phyloP scores from a whole-genome alignment of 768 basidiomycete genomes.

The Chalciporus piperatus region DNA sequence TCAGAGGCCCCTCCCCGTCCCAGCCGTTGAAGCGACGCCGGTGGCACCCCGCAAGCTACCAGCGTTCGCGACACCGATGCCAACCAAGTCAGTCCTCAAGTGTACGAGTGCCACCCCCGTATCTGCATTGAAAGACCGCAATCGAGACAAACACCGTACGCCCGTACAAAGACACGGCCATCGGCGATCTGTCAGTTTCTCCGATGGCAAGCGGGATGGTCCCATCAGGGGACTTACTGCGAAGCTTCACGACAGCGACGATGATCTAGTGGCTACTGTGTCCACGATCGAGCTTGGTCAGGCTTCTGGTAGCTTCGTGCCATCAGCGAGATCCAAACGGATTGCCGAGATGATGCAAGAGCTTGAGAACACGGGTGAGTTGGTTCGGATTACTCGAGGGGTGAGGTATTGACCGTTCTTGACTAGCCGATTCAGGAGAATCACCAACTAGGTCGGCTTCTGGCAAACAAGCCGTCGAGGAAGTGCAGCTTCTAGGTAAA shows the following conservation, averaged over 20 bases:
- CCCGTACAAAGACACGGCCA: conserved; percentile 50
- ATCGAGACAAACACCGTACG: conserved; percentile 48
- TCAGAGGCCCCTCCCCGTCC: not conserved
- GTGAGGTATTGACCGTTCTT: conserved; percentile 1
- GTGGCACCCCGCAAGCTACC: conserved; percentile 15
- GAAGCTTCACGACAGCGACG: conserved; percentile 38
- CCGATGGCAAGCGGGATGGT: conserved; percentile 87
- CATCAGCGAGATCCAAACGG: conserved; percentile 72
- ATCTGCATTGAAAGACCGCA: conserved; percentile 56
- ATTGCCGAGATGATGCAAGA: conserved; percentile 79
- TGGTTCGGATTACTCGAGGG: not conserved
- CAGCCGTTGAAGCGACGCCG: conserved; percentile 18
- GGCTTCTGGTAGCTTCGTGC: conserved; percentile 34
- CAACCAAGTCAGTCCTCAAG: conserved; percentile 41
- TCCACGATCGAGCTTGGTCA: conserved; percentile 19
- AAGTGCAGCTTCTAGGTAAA: conserved; percentile 44
- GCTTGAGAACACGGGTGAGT: conserved; percentile 67
- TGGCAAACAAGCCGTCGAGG: conserved; percentile 41
- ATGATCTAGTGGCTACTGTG: conserved; percentile 26
- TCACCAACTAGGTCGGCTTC: conserved; percentile 58
- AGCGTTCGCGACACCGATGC: conserved; percentile 25
- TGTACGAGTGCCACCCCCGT: conserved; percentile 49
- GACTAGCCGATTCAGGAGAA: conserved; percentile 37
- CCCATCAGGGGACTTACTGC: conserved; percentile 68
- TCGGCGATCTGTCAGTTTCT: conserved; percentile 93